phyloP scores from a whole-genome alignment of 352 stramenopile species.

The Phytophthora crassamura region DNA sequence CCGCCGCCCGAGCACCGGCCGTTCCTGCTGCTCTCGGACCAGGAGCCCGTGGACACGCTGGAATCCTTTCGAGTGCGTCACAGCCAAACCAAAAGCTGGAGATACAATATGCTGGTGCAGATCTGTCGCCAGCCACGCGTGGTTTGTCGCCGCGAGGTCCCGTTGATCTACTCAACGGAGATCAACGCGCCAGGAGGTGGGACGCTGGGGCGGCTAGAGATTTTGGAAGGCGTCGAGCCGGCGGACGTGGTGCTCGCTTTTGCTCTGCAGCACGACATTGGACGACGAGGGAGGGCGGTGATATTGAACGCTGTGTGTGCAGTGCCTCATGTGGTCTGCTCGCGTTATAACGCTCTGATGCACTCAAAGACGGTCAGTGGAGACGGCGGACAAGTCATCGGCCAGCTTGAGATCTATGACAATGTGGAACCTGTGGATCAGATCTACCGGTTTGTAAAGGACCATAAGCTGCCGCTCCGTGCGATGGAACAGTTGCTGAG shows the following conservation, averaged over 20 bases:
- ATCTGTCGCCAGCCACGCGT: constrained; percentile 44
- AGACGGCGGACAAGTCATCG: constrained; percentile 38
- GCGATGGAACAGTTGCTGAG: constrained; percentile 51
- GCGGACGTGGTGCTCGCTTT: constrained; percentile 60
- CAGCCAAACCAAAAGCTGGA: constrained; percentile 42
- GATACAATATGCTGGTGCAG: constrained; percentile 46
- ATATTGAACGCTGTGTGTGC: constrained; percentile 59
- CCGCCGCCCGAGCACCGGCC: constrained; percentile 28
- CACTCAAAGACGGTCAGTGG: constrained; percentile 53
- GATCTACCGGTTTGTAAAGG: constrained; percentile 73
- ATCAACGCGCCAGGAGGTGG: constrained; percentile 41
- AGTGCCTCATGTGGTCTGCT: constrained; percentile 43
- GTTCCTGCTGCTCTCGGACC: constrained; percentile 42
- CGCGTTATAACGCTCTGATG: constrained; percentile 47
- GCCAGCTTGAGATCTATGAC: constrained; percentile 72
- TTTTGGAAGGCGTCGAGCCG: constrained; percentile 61
- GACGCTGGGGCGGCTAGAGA: constrained; percentile 46
- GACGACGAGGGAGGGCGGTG: constrained; percentile 25
- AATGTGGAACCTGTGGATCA: constrained; percentile 68
- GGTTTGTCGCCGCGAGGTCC: constrained; percentile 45
- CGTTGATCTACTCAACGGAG: constrained; percentile 50
- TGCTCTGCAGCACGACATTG: constrained; percentile 39
- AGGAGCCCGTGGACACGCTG: constrained; percentile 65
- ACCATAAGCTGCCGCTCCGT: constrained; percentile 44
- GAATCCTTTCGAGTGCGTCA: constrained; percentile 55